Evolutionary conservation across 768 basidiomycete species (phyloP), one percentile per base, ranked within the genome.

Genomic region (Suillus hirtellus): DNA sequence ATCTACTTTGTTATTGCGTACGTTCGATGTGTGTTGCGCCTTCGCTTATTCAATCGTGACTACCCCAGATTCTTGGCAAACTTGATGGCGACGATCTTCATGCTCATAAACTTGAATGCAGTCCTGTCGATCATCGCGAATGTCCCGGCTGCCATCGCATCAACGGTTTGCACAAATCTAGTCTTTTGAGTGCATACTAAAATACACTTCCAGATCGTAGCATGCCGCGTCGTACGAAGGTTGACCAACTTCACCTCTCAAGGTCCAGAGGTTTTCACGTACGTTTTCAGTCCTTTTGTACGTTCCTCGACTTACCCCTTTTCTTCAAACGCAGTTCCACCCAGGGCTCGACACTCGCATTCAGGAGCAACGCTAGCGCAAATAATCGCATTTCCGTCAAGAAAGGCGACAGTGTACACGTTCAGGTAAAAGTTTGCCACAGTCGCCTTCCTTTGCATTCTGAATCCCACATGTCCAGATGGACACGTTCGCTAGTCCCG

Each of bases 81-180:
- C 74, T 67, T 88, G 66, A 69, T 89, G 46, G 88, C 84, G 37
- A 63, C 81, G 78, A 73, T 80, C 61, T 88, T 89, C 74, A 88
- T 89, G 86, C 72, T 89, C 47, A 74, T 90, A 17, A 80, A 90
- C 73, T 76, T 89, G 60, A 89, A 89, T 66, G 79, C 85, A n/a
- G 82, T 89, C 61, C 88, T 89, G 86, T 87, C 86, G 38, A 85
- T 90, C 72, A 87, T 90, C 60, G 85, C 84, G 53, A 90, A 90
- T 67, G 87, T 90, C 49, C 89, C 89, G 3, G 88, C 89, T 40
- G 88, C 88, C 19, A 84, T 89, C 64, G 82, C 84, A 4, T 86
- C 87, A 47, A 89, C 88, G 44, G 89, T 89, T 64, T 67, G 81
- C 71, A 47, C 43, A 15, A 17, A 40, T 14, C 0, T 4, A 34